Evolutionary conservation across 2,329 filamentous ascomycete species (phyloP), one percentile per base, ranked within the genome.

Genomic region (Domatiomyces catenatus): DNA sequence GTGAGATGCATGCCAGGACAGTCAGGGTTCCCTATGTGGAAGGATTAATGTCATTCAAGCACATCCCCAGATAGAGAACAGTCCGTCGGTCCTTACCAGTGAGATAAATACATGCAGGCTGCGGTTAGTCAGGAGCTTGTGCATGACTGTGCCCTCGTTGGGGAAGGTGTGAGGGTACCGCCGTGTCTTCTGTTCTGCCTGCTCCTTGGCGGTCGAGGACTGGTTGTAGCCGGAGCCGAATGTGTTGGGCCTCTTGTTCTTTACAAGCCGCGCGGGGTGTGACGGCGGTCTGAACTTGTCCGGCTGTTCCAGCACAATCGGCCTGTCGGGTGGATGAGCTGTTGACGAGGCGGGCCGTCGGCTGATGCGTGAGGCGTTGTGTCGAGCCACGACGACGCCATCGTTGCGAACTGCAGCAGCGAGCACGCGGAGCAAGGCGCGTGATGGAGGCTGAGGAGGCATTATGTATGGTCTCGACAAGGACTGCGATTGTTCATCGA

Each of bases 101-200:
- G 86, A 85, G 64, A 98, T 89, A 66, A 77, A 83, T 24, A 86
- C 67, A 67, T 98, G 90, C 51, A 96, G 77, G 50, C 71, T 70
- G 52, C 77, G 76, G 64, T 79, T 90, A 58, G 86, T 81, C 64
- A 94, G 73, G 66, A 96, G 89, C 78, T 83, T 89, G 66, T 90
- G 77, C 69, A 85, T 76, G 67, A 86, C 87, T 0, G 84, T 86
- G 5, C 87, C 86, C 63, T 83, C 74, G 0, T 88, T 81, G 46
- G 90, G 84, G 75, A 94, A 88, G 76, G 93, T 81, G 60, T 89
- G 83, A 1, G 92, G 92, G 65, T 96, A 96, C 56, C 84, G 73
- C 66, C 78, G 84, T 56, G 69, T 76, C 58, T 72, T 75, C 71
- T 86, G 86, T 54, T 75, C 75, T 55, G 76, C 70, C 48, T 73